Percentiles rank a stretch among this genome's conserved stretches.
These are phyloP conservation scores for Taphrina communis DNA, from an alignment of 1,139 yeast species.

Conservation along the genomic window DNA sequence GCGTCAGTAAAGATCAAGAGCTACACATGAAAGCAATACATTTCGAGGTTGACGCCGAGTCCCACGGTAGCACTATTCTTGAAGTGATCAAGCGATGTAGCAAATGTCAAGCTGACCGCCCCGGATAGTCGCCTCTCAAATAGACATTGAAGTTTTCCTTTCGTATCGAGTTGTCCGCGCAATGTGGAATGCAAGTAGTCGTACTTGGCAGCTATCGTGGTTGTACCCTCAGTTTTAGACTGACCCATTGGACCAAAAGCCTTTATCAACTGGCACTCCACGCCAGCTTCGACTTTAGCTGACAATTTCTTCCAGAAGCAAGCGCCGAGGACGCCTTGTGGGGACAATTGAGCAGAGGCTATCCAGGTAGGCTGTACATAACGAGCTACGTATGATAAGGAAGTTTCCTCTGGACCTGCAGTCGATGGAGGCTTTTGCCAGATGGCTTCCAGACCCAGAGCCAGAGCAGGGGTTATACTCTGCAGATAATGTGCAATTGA, in stretches of 20 bases:
- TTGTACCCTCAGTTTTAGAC: conserved; percentile 88
- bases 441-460: conserved; percentile 91
- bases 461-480: conserved; percentile 78
- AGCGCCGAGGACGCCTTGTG: conserved; percentile 62
- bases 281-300: conserved; percentile 94
- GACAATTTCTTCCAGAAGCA: conserved; percentile 94
- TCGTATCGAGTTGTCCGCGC: conserved; percentile 92
- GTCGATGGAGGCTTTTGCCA: conserved; percentile 76
- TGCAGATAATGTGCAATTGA: conserved; percentile 90
- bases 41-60: conserved; percentile 93
- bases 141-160: conserved; percentile 88
- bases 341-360: conserved; percentile 76
- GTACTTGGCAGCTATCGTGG: conserved; percentile 95
- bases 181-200: conserved; percentile 96
- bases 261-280: conserved; percentile 86
- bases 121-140: conserved; percentile 94
- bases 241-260: conserved; percentile 73
- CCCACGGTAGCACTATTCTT: conserved; percentile 86
- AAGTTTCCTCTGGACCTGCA: conserved; percentile 85
- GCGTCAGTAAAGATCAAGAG: conserved; percentile 9
- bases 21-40: conserved; percentile 63
- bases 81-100: conserved; percentile 92
- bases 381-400: conserved; percentile 88
- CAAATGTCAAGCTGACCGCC: conserved; percentile 83
- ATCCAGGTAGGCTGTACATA: conserved; percentile 89